Evolutionary conservation across 2,329 filamentous ascomycete genomes (phyloP).

Genomic region (Pleomassaria siparia): DNA sequence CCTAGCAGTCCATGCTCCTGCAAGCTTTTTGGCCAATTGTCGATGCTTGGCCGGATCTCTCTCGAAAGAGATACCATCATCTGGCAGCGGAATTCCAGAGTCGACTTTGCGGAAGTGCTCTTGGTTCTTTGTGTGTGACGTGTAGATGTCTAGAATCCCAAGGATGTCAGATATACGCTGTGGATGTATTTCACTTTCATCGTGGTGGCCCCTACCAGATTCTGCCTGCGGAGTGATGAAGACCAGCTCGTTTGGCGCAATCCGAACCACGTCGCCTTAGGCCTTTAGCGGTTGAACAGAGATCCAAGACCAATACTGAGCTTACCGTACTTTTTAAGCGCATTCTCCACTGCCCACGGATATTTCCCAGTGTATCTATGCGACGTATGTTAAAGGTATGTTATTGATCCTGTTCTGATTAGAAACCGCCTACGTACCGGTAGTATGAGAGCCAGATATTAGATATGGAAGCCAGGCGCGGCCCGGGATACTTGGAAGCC

Average conservation of each 20-base stretch:
- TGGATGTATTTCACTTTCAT: neutral
- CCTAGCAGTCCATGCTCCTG: conserved; percentile 9
- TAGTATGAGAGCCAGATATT: conserved; percentile 7
- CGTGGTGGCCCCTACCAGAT: neutral
- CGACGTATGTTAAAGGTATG: conserved; percentile 2
- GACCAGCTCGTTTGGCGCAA: conserved; percentile 10
- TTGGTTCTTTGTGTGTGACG: conserved; percentile 7
- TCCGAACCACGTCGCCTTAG: conserved; percentile 5
- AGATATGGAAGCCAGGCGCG: conserved; percentile 4
- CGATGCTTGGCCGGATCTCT: conserved; percentile 9
- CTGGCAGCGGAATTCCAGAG: conserved; percentile 3
- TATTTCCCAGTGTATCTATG: conserved; percentile 10
- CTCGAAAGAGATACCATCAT: conserved; percentile 7
- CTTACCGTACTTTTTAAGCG: conserved; percentile 4
- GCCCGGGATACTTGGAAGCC: conserved; percentile 6
- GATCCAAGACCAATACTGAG: neutral
- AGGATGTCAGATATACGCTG: neutral
- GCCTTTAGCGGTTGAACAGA: neutral
- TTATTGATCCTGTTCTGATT: neutral
- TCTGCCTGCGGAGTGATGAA: conserved; percentile 10
- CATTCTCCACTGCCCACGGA: conserved; percentile 11
- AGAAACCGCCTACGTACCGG: neutral
- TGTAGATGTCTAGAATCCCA: conserved; percentile 8
- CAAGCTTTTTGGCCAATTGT: conserved; percentile 9
- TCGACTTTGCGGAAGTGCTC: conserved; percentile 8